A percentile compares a stretch with the other conserved stretches of the same genome.
phyloP scores from a whole-genome alignment of 805 yeast genomes.

The Vanderwaltozyma yarrowii region DNA sequence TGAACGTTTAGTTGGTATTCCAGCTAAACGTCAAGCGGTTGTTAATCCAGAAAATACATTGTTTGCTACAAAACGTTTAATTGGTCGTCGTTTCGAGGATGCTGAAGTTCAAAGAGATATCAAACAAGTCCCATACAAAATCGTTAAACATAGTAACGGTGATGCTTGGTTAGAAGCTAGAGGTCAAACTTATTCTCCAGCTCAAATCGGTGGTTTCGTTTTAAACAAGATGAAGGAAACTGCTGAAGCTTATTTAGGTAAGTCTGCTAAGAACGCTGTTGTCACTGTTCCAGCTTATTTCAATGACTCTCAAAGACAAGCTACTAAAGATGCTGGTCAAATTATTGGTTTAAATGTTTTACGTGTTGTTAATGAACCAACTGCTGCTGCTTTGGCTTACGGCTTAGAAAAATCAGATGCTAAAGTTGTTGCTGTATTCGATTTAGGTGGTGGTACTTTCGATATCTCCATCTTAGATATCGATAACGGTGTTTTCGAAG shows the following conservation, averaged over 20 bases:
- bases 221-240: slow-evolving; percentile 98
- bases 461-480: slow-evolving; percentile 94
- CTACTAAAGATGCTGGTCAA: slow-evolving; percentile 94
- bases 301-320: slow-evolving; percentile 76
- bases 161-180: slow-evolving; percentile 95
- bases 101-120: slow-evolving; percentile 84
- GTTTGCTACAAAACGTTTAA: slow-evolving; percentile 89
- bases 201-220: slow-evolving; percentile 89
- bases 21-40: slow-evolving; percentile 94
- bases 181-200: slow-evolving; percentile 83
- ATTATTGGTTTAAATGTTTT: slow-evolving; percentile 84
- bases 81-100: slow-evolving; percentile 88
- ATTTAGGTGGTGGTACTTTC: slow-evolving; percentile 98
- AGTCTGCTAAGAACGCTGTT: slow-evolving; percentile 79
- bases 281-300: slow-evolving; percentile 85
- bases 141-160: slow-evolving; percentile 82
- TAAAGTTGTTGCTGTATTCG: slow-evolving; percentile 90
- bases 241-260: slow-evolving; percentile 86
- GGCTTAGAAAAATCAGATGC: slow-evolving; percentile 76
- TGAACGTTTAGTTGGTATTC: slow-evolving; percentile 85
- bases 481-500: slow-evolving; percentile 96
- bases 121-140: slow-evolving; percentile 80
- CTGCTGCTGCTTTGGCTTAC: slow-evolving; percentile 90
- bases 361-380: slow-evolving; percentile 76
- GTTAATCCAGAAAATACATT: slow-evolving; percentile 90